Base-by-base conservation (phyloP, 305 asterid species). In the Fraxinus ornus region DNA sequence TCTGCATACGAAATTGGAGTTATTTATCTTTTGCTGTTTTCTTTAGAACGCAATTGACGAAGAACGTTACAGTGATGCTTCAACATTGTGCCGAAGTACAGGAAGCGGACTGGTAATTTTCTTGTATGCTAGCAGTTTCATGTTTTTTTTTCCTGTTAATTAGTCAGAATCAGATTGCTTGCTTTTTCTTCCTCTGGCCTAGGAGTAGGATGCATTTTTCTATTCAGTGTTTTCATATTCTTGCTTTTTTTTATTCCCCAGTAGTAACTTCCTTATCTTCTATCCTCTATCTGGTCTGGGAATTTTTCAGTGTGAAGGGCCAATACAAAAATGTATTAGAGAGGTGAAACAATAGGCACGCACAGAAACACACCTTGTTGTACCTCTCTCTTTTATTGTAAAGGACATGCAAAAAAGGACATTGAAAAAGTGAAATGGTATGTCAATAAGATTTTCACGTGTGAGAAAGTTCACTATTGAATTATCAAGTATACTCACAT, bases 91-190 rank as follows among this genome's bases (percentile, higher is more conserved):
- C 88, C 91, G 80, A 81, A 90, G 73, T 84, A 92, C 98, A 8
- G 98, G 97, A 90, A 95, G 98, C 87, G 99, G 99, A 37, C 93
- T 95, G 98, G 99, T 95, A 91, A 87, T 79, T 84, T 73, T 80
- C 75, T 84, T 83, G 26, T 83, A 73, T 60, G 55, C 62, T 83
- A 33, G 73, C 80, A 66, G 55, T 72, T 82, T 19, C n/a, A 68
- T 49, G 26, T 66, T 24, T 60, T 30, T 30, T 30, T 72, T 62
- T 47, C 33, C 44, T 22, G 52, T 76, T 19, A 68, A 57, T 78
- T 28, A 36, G 49, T 26, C 72, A 15, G 70, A 36, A 32, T 26
- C 72, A 15, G 70, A 75, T 44, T 75, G 80, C 21, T 66, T 8
- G 52, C 60, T n/a, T 55, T 74, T 57, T 66, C 70, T 10, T 72